Evolutionary conservation across 805 yeast species (phyloP).

Genomic region (Millerozyma acaciae): DNA sequence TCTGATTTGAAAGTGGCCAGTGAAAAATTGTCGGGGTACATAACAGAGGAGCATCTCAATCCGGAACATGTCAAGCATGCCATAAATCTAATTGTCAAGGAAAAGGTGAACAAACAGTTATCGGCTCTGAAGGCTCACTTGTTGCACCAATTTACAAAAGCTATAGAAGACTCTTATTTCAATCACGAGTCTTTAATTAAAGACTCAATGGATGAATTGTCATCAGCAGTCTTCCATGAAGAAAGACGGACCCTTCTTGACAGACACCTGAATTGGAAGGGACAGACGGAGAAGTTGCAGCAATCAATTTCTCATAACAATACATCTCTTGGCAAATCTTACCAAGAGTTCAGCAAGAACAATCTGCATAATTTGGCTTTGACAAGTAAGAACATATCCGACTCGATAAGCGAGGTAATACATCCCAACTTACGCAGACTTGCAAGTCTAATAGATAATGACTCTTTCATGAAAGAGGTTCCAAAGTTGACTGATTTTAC

Average conservation of each 20-base stretch:
- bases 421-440: conserved; percentile 6
- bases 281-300: conserved; percentile 10
- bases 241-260: conserved; percentile 7
- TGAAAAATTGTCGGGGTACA: conserved; percentile 13
- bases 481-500: conserved; percentile 1
- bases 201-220: conserved; percentile 8
- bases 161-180: conserved; percentile 4
- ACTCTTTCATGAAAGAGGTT: neutral
- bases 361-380: conserved; percentile 6
- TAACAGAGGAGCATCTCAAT: conserved; percentile 13
- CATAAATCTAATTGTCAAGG: conserved; percentile 3
- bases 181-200: conserved; percentile 8
- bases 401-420: conserved; percentile 6
- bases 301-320: conserved; percentile 5
- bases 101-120: conserved; percentile 5
- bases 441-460: conserved; percentile 2
- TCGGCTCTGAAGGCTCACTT: conserved; percentile 1
- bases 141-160: conserved; percentile 4
- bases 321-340: neutral
- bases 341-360: conserved; percentile 3
- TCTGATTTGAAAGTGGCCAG: conserved; percentile 11
- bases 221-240: conserved; percentile 5
- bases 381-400: conserved; percentile 7
- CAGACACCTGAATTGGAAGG: conserved; percentile 10
- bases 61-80: neutral